Conservation (phyloP, 768 basidiomycete species). For the Russula lepida region DNA sequence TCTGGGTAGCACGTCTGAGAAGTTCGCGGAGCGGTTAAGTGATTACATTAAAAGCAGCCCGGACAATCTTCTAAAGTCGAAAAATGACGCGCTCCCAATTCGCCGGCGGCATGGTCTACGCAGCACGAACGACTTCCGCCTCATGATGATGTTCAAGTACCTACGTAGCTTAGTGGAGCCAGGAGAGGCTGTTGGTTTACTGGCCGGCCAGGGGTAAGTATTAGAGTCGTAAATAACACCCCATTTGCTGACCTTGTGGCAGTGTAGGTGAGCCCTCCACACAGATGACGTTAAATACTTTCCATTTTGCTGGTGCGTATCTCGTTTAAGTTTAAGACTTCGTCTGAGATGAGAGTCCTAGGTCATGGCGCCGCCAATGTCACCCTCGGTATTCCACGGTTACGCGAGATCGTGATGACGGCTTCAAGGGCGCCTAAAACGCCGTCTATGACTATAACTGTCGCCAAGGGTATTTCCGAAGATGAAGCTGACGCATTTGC, state of each 20-base stretch:
- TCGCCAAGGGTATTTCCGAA: constrained; percentile 43
- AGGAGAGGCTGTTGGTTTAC: constrained; percentile 94
- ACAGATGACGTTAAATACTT: constrained; percentile 99
- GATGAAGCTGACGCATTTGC: constrained; percentile 69
- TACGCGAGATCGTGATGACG: constrained; percentile 99
- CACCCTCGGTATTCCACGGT: constrained; percentile 95
- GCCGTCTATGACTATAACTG: constrained; percentile 88
- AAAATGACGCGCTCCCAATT: constrained; percentile 34
- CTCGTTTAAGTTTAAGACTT: constrained; percentile 1
- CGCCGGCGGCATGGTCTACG: constrained; percentile 41
- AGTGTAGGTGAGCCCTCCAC: constrained; percentile 99
- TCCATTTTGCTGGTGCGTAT: constrained; percentile 89
- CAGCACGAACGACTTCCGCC: constrained; percentile 54
- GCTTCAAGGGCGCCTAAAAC: constrained; percentile 94
- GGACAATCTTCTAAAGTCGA: constrained; percentile 38
- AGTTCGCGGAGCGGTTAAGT: constrained; percentile 73
- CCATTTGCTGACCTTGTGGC: neutral
- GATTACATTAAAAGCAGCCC: constrained; percentile 75
- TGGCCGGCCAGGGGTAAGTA: constrained; percentile 91
- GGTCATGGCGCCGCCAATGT: constrained; percentile 99
- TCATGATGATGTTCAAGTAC: constrained; percentile 87
- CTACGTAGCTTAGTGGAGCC: constrained; percentile 91
- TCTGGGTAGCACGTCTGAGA: constrained; percentile 88
- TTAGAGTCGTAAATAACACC: neutral
- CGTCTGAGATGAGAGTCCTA: constrained; percentile 26